Base-by-base conservation (phyloP, 208 protist genomes). In the Sergeia podlipaevii region DNA sequence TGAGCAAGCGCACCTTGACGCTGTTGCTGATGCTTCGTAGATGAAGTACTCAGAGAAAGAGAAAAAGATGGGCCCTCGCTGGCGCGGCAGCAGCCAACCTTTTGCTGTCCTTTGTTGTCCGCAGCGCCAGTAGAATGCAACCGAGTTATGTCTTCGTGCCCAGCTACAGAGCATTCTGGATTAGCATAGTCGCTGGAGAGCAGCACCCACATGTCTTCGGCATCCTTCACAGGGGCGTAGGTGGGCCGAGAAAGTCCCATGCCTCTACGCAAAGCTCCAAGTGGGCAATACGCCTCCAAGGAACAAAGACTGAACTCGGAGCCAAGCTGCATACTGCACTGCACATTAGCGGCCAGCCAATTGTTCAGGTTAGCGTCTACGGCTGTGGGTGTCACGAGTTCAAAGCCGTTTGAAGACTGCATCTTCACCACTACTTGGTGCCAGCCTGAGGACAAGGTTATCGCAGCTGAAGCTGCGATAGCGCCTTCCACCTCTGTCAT, bases 241-340 rank as follows among this genome's bases (percentile, higher is more conserved):
- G 10, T 18, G 34, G 28, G 17, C 18, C 11, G 15, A 33, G 34
- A 11, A 11, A 27, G 48, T n/a, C 11, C 29, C 6, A 29, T 15
- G 13, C 48, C 48, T 3, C 20, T 6, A 8, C 48, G 48, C n/a
- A 33, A 33, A 11, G 4, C 5, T 11, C 28, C 48, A 18, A 42
- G 24, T 6, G 48, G 48, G 18, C 48, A 54, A 24, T 54, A 54
- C 28, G 48, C 48, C 32, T 54, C 27, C 17, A 13, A 24, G 4
- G 48, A 6, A 18, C 48, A 54, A 27, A 54, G 23, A 6, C 39
- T 45, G 39, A 18, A 45, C 17, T 15, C 10, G 39, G 7, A 10
- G 10, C 10, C 15, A n/a, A 26, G 24, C 17, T 42, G 8, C 17
- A 7, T 5, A 10, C 27, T n/a, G 48, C 48, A 54, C n/a, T 24